Percentiles rank a stretch among this genome's conserved stretches.
Conservation (phyloP, 257 asterid genomes). For the Solanum clarkiae region DNA sequence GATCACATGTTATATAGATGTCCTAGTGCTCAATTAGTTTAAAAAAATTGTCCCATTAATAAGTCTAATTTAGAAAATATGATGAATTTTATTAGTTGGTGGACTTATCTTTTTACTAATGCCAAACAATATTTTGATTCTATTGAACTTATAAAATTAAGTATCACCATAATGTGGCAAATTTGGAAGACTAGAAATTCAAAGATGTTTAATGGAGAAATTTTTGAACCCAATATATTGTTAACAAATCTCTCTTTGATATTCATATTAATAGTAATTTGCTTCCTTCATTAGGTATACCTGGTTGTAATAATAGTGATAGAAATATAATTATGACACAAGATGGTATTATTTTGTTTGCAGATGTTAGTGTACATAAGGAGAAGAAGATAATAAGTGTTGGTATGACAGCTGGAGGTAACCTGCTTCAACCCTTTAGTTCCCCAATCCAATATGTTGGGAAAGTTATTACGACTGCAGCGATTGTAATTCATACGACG, state of each 20-base stretch:
- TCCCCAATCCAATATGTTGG: too few species aligned
- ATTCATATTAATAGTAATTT: neutral
- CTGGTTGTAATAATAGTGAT: neutral
- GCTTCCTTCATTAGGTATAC: neutral
- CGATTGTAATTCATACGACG: too few species aligned
- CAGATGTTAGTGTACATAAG: neutral
- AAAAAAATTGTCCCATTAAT: too few species aligned
- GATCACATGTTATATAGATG: neutral
- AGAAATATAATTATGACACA: neutral
- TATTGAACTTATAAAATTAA: neutral
- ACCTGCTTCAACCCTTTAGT: too few species aligned
- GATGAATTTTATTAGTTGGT: neutral
- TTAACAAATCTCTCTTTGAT: neutral
- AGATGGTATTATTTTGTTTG: neutral
- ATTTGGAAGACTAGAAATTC: neutral
- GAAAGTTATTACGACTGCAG: too few species aligned
- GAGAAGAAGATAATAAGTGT: neutral
- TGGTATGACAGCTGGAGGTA: neutral
- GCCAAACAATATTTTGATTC: neutral
- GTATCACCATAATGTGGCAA: neutral
- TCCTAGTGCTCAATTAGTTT: neutral
- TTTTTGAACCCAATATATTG: too few species aligned
- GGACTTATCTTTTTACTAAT: neutral
- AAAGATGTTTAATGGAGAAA: neutral
- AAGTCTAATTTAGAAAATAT: neutral